Conservation (phyloP, 1,284 basidiomycete species). For the Austroboletus novae-zelandiae region DNA sequence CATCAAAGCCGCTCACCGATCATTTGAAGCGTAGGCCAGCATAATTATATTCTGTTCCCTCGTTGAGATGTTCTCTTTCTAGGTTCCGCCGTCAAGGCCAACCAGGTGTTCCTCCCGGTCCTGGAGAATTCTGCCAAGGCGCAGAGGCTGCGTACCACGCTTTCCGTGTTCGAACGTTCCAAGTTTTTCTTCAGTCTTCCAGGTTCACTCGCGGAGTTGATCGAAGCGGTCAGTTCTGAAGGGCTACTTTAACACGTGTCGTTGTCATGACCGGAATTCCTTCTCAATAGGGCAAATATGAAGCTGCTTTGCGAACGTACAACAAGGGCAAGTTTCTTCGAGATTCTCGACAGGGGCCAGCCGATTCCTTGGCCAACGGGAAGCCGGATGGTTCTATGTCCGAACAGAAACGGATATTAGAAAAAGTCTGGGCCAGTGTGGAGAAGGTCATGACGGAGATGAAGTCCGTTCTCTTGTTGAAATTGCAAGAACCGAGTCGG, state of each 20-base stretch:
- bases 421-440: conserved; percentile 95
- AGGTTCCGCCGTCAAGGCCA: conserved; percentile 87
- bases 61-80: conserved; percentile 5
- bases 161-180: conserved; percentile 94
- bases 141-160: conserved; percentile 87
- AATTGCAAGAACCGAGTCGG: conserved; percentile 76
- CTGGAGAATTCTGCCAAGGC: conserved; percentile 96
- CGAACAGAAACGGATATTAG: conserved; percentile 89
- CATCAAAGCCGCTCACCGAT: conserved; percentile 78
- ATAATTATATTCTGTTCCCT: neutral
- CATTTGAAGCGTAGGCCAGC: conserved; percentile 72
- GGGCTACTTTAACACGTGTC: neutral
- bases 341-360: conserved; percentile 79
- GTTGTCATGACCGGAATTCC: conserved; percentile 4
- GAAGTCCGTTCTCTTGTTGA: conserved; percentile 72
- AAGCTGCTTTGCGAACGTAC: conserved; percentile 92
- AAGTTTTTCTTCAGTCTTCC: conserved; percentile 99
- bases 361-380: conserved; percentile 54
- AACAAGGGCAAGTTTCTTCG: conserved; percentile 95
- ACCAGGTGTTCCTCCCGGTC: conserved; percentile 95
- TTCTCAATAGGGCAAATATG: conserved; percentile 76
- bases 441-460: conserved; percentile 95
- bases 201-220: conserved; percentile 85
- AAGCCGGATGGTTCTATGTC: conserved; percentile 54
- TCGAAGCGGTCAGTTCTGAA: conserved; percentile 69